Base-by-base conservation (phyloP, 2,329 filamentous ascomycete species). In the Piedraia hortae region DNA sequence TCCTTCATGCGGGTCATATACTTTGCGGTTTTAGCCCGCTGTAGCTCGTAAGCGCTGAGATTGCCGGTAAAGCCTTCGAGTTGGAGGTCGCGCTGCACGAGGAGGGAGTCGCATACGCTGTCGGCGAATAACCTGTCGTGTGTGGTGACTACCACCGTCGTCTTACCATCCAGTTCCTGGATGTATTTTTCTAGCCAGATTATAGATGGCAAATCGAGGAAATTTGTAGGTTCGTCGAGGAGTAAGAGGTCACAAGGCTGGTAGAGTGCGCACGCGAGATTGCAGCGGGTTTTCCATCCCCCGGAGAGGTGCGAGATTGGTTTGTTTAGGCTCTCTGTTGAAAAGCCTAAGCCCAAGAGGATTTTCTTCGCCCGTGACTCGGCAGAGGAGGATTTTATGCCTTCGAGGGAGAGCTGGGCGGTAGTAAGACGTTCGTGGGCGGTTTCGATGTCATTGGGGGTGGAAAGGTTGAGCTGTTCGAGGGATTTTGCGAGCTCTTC, bases 221-320 rank as follows among this genome's bases (percentile, higher is more conserved):
- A 88, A 37, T 88, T 88, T 15, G 75, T 88, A 0, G 77, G 77
- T 39, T 88, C 75, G 40, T 88, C 75, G 2, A 88, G 59, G 22
- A 88, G 66, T 26, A 88, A 52, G 2, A 88, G 62, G 31, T 88
- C 74, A 0, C 66, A 61, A 5, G 68, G 60, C 29, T 78, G 68
- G 1, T 75, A 58, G 3, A 88, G 51, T 0, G 63, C 61, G 3
- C 44, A 45, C 3, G 49, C 50, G 6, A 53, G 40, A 19, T 42
- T 41, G 21, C 46, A 50, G 7, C 50, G 36, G 12, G 48, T 52
- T 21, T 34, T 37, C 50, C 50, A 53, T 1, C 50, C 77, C 4
- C 77, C 75, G 0, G 74, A 85, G 2, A 88, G 50, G 16, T 61
- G 62, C 1, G 53, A 50, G 7, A 73, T 54, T 4, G 61, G 53